A percentile compares a stretch with the other conserved stretches of the same genome.
phyloP scores from a whole-genome alignment of 805 yeast species.

The Barnettozyma populi region DNA sequence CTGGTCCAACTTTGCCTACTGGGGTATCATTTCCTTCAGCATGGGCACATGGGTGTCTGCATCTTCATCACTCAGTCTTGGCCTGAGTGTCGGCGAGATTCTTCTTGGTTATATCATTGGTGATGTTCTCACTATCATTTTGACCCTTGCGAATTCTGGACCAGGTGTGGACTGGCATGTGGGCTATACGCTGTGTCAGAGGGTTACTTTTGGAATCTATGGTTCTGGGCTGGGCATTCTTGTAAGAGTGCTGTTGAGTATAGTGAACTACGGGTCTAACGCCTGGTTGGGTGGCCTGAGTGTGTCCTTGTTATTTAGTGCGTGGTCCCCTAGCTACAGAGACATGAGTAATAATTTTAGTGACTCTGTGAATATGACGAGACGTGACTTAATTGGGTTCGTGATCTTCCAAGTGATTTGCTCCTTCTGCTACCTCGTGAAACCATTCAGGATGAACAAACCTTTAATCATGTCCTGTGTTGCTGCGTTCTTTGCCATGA shows the following conservation, averaged over 20 bases:
- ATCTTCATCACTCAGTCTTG: conserved; percentile 38
- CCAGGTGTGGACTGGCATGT: conserved; percentile 47
- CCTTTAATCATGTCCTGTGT: conserved; percentile 21
- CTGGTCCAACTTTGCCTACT: conserved; percentile 36
- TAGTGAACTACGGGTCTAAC: conserved; percentile 44
- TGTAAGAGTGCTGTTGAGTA: conserved; percentile 37
- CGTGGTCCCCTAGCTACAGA: conserved; percentile 35
- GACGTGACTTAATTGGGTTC: conserved; percentile 26
- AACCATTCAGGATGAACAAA: conserved; percentile 25
- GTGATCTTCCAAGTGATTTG: conserved; percentile 33
- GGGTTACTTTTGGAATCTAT: conserved; percentile 42
- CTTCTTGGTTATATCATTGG: conserved; percentile 40
- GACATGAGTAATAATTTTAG: conserved; percentile 31
- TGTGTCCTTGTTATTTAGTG: conserved; percentile 32
- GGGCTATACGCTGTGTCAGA: conserved; percentile 41
- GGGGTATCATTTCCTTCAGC: conserved; percentile 41
- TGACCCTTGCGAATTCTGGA: conserved; percentile 41
- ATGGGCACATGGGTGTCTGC: conserved; percentile 43
- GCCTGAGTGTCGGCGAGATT: conserved; percentile 40
- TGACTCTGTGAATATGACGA: conserved; percentile 26
- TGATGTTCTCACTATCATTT: conserved; percentile 37
- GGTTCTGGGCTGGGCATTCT: conserved; percentile 39
- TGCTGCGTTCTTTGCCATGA: conserved; percentile 25
- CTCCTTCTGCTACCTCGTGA: conserved; percentile 18
- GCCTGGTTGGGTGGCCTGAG: conserved; percentile 42